Conservation (phyloP, 2,329 filamentous ascomycete genomes). For the Didymella lethalis region DNA sequence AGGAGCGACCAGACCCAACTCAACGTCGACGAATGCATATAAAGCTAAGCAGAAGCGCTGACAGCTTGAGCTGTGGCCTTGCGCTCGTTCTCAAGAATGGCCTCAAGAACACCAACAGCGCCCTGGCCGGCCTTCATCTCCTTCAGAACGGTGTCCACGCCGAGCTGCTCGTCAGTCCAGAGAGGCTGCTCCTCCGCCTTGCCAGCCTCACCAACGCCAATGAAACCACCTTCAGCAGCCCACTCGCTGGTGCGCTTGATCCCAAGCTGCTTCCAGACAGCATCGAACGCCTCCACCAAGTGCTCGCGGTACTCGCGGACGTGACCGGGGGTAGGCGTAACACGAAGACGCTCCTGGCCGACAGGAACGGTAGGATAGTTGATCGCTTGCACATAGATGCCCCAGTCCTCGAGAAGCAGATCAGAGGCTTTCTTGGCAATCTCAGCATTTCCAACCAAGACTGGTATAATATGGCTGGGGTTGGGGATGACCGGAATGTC, state of each 20-base stretch:
- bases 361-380: constrained; percentile 98
- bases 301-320: constrained; percentile 83
- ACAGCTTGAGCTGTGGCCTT: constrained; percentile 54
- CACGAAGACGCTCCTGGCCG: constrained; percentile 94
- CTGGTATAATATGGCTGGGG: constrained; percentile 93
- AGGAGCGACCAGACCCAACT: constrained; percentile 43
- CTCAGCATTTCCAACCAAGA: constrained; percentile 93
- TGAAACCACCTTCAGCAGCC: constrained; percentile 89
- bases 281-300: constrained; percentile 82
- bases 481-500: constrained; percentile 98
- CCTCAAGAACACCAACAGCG: constrained; percentile 57
- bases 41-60: constrained; percentile 51
- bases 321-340: constrained; percentile 95
- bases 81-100: constrained; percentile 57
- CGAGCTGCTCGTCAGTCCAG: constrained; percentile 91
- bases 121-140: constrained; percentile 63
- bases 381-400: constrained; percentile 98
- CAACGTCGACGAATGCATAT: neutral
- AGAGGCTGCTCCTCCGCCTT: constrained; percentile 71
- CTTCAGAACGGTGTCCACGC: constrained; percentile 63
- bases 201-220: constrained; percentile 83
- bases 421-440: constrained; percentile 92
- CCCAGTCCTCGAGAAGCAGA: constrained; percentile 85
- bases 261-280: constrained; percentile 85
- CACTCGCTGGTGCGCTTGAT: constrained; percentile 95